Percentiles rank a stretch among this genome's conserved stretches.
phyloP scores from a whole-genome alignment of 352 stramenopile species.

The Phytophthora palmivora region DNA sequence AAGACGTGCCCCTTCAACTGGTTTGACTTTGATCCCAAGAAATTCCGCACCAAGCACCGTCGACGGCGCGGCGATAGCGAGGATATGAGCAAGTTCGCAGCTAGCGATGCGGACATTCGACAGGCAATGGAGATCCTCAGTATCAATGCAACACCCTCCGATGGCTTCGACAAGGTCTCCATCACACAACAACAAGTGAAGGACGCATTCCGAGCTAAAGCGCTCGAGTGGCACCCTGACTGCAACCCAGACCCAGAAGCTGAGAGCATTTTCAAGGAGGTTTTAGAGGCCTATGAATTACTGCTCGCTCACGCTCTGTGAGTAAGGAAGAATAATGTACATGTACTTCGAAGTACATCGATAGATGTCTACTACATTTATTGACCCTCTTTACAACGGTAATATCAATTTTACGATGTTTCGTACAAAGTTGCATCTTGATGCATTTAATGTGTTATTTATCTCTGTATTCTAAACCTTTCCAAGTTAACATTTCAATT shows the following conservation, averaged over 20 bases:
- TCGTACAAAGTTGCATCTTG: no score
- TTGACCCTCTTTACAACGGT: background rate
- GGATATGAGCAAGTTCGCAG: constrained; percentile 11
- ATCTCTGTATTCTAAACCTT: no score
- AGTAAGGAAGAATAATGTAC: no score
- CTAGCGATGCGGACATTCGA: constrained; percentile 19
- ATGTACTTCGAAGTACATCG: no score
- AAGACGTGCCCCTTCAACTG: constrained; percentile 73
- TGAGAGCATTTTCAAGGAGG: constrained; percentile 84
- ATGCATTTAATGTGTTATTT: no score
- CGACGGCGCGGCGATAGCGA: constrained; percentile 6
- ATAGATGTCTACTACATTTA: background rate
- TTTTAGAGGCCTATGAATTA: constrained; percentile 90
- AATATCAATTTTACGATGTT: background rate
- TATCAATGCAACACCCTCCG: constrained; percentile 5
- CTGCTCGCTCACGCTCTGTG: constrained; percentile 44
- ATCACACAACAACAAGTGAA: constrained; percentile 48
- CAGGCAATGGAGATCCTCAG: constrained; percentile 36
- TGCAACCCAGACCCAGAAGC: constrained; percentile 87
- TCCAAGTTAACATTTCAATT: no score
- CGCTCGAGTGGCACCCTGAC: constrained; percentile 93
- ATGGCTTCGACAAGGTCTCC: constrained; percentile 3
- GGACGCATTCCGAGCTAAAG: constrained; percentile 66
- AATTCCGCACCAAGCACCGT: constrained; percentile 33
- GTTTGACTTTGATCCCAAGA: constrained; percentile 62